Base-by-base conservation (phyloP, 768 basidiomycete species). In the Holtermanniella nyarrowii region DNA sequence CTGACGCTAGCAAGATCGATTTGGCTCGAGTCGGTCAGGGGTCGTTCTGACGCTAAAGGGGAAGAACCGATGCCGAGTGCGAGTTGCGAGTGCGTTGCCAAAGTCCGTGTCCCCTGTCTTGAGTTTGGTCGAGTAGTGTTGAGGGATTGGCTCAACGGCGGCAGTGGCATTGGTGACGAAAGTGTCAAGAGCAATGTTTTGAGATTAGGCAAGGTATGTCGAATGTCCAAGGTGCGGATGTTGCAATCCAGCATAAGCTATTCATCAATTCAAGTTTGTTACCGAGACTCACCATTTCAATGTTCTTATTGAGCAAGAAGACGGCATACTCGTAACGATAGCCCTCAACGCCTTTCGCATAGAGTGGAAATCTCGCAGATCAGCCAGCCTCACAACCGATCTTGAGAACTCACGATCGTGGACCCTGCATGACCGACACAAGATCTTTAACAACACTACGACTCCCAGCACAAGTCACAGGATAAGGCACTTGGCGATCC, bases 311-410 rank as follows among this genome's bases (percentile, higher is more conserved):
- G 26, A 97, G 76, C 40, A 99, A 73, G 71, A 90, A 97, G 3
- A 97, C 93, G 3, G 83, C 95, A 74, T 97, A 99, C 71, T 97
- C 93, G 64, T 93, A 99, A 22, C 95, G 79, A 73, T 96, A 97
- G 41, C 84, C 85, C 68, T 97, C 95, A 52, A 96, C 91, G 3
- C 91, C 90, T 73, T 81, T 86, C 1, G 87, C 83, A 71, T 88
- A 99, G 25, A 99, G 74, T 16, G 95, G 95, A 70, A 97, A 99
- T 79, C 91, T 95, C 26, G 44, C 21, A 20, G 31, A 50, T 59
- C 45, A 57, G 27, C 45, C 27, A 27, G 13, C 26, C 43, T 26
- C 22, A 16, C 18, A n/a, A 7, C 7, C 16, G 31, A 37, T 16
- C 10, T 16, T 16, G 21, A 43, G 40, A 14, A 76, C 85, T 72